Base-by-base conservation (phyloP, 768 basidiomycete species). In the Cystobasidium ongulense region DNA sequence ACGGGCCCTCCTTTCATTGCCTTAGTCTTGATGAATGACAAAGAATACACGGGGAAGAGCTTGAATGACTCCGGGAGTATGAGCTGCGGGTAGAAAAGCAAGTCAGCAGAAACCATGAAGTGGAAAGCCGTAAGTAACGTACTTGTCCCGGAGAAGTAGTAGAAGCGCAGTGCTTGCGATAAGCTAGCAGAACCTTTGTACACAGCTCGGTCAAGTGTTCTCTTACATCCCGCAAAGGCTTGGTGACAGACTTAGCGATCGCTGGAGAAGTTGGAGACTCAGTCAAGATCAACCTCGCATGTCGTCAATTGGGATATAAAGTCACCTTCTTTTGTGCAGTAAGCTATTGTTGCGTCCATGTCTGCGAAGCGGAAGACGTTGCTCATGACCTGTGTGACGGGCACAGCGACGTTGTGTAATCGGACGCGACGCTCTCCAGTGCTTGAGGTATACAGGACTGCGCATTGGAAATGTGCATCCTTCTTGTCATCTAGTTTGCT, bases 1-100 rank as follows among this genome's bases (percentile, higher is more conserved):
- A 99, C 93, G 77, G 87, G 88, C 18, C 90, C 87, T 88, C 95
- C 92, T 88, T 96, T 95, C n/a, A 99, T 82, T 23, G 92, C 88
- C 80, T 96, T 95, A 65, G 86, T 86, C 83, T 99, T 99, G 57
- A 89, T 84, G 38, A 97, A 86, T 13, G 88, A 88, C 1, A 97
- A 84, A 1, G 86, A 86, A 80, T 88, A 93, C 21, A 92, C 84
- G 0, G 93, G 91, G 52, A 98, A 85, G 0, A 89, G 85, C 78
- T 89, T 88, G 84, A 92, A 93, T 0, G 90, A 88, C 81, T 98
- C 96, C 5, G 96, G 96, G 29, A 99, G 87, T 75, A 99, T 90
- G 75, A 99, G 82, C 95, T 99, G 77, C 0, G 52, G 15, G 73
- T 8, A 13, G 15, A 21, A 33, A 63, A 33, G 33, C 61, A 43